Conservation (phyloP, 2,329 filamentous ascomycete genomes). For the Colletotrichum gigasporum region DNA sequence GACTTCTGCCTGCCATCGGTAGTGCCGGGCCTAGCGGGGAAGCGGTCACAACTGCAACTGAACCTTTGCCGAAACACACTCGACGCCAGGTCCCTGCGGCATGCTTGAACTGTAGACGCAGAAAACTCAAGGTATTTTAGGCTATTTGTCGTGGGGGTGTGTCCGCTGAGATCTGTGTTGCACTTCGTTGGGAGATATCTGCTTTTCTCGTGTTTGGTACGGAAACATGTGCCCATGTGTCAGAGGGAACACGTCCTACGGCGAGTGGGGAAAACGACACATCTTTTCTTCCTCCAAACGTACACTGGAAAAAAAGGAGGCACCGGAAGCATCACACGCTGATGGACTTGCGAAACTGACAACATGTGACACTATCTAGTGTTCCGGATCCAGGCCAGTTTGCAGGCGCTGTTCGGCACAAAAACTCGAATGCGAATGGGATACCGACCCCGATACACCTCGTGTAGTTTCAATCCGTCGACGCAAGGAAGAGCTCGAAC, state of each 20-base stretch:
- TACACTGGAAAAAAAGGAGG: neutral
- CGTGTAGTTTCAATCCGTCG: neutral
- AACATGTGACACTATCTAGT: neutral
- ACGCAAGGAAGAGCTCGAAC: slow-evolving; percentile 18
- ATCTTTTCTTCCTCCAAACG: neutral
- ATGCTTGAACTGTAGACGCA: slow-evolving; percentile 10
- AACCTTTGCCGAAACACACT: neutral
- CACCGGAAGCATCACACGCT: neutral
- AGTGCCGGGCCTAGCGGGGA: neutral
- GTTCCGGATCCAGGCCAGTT: neutral
- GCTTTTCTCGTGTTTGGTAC: no score
- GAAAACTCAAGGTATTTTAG: slow-evolving; percentile 22
- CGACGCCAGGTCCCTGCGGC: slow-evolving; percentile 4
- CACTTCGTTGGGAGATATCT: no score
- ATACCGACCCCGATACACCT: slow-evolving; percentile 6
- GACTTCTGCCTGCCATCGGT: neutral
- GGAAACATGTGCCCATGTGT: no score
- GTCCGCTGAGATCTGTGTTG: no score
- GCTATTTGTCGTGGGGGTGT: no score
- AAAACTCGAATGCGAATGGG: slow-evolving; percentile 1
- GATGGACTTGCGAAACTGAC: neutral
- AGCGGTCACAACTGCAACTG: neutral
- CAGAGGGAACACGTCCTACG: neutral
- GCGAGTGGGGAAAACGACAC: neutral
- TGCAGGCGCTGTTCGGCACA: neutral